These are phyloP conservation scores for Xylariomycetidae sp. DNA, from an alignment of 2,329 filamentous ascomycete genomes.

Conservation along the genomic window DNA sequence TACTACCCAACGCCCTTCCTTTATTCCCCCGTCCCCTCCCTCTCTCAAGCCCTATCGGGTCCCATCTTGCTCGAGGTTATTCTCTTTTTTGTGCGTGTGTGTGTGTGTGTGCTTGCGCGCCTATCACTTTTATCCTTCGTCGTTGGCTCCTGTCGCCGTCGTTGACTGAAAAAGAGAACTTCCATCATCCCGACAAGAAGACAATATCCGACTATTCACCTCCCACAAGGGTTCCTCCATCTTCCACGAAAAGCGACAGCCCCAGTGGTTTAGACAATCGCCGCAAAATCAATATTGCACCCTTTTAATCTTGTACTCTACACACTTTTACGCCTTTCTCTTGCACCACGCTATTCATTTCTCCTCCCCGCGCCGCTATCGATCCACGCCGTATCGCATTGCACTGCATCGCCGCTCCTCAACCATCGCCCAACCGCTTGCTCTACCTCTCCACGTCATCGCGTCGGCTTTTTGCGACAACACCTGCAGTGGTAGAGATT, in stretches of 20 bases:
- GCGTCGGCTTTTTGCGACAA: no score
- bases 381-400: constrained; percentile 19
- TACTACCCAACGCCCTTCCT: constrained; percentile 26
- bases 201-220: constrained; percentile 1
- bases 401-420: constrained; percentile 14
- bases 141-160: constrained; percentile 19
- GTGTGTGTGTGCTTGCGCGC: constrained; percentile 10
- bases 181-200: constrained; percentile 9
- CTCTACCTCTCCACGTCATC: no score
- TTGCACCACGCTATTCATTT: no score
- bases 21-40: constrained; percentile 23
- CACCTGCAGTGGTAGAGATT: no score
- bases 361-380: background rate
- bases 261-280: no score
- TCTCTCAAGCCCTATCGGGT: constrained; percentile 28
- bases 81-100: constrained; percentile 22
- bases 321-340: constrained; percentile 13
- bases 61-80: constrained; percentile 25
- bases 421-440: no score
- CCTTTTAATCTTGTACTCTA: constrained; percentile 14
- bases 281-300: no score
- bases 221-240: no score
- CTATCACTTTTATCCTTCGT: constrained; percentile 18
- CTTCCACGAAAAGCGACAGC: no score
- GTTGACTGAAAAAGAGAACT: no score